These are phyloP conservation scores for Dothideomycetes sp. DNA, from an alignment of 2,329 filamentous ascomycete genomes.

Conservation along the genomic window DNA sequence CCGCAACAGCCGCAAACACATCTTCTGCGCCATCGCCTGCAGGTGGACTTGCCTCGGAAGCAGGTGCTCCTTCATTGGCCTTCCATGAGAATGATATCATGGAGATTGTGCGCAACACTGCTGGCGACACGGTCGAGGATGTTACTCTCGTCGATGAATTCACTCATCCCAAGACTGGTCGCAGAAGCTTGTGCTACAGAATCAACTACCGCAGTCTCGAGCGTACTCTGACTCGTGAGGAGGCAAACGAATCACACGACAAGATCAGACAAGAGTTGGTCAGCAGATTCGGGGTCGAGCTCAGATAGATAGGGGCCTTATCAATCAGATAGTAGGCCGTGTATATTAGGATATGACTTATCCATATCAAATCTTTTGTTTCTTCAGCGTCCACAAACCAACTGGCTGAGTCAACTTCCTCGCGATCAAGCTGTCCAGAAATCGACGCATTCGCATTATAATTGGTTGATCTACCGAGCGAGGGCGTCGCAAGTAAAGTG, in stretches of 20 bases:
- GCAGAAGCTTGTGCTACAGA: conserved; percentile 80
- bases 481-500: conserved; percentile 1
- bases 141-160: conserved; percentile 80
- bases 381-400: too few relatives aligned
- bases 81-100: conserved; percentile 97
- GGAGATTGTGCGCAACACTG: conserved; percentile 80
- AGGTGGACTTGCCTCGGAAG: conserved; percentile 28
- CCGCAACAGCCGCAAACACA: conserved; percentile 23
- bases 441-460: conserved; percentile 8
- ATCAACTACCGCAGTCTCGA: conserved; percentile 92
- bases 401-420: too few relatives aligned
- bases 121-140: conserved; percentile 78
- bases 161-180: conserved; percentile 72
- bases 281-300: conserved; percentile 65
- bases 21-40: conserved; percentile 27
- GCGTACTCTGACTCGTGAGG: conserved; percentile 74
- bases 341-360: conserved; percentile 12
- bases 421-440: too few relatives aligned
- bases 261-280: conserved; percentile 57
- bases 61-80: conserved; percentile 19
- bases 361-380: too few relatives aligned
- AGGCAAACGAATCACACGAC: conserved; percentile 69
- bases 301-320: conserved; percentile 45
- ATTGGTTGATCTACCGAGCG: conserved; percentile 11
- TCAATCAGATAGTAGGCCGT: background rate